A percentile compares a stretch with the other conserved stretches of the same genome.
Evolutionary conservation across 495 filamentous ascomycete genomes (phyloP).

Genomic region (Xylaria venustula): DNA sequence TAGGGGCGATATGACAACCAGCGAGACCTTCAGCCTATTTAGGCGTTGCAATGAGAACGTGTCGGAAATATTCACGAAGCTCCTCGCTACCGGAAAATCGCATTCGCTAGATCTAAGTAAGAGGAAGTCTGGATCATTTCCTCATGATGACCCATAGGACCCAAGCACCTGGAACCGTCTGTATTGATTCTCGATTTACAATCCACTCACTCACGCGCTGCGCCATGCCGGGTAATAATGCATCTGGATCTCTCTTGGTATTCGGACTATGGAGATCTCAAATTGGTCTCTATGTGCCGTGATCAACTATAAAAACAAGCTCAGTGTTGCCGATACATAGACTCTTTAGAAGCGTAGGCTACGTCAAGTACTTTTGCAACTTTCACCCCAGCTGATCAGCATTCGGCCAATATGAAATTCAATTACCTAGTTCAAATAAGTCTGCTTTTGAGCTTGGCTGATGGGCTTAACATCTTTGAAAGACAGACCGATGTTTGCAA

Average conservation of each 20-base stretch:
- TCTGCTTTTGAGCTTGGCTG: neutral
- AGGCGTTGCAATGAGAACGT: neutral
- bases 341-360: neutral
- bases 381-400: neutral
- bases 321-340: neutral
- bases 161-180: conserved; percentile 6
- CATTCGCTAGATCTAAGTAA: neutral
- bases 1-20: neutral
- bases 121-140: neutral
- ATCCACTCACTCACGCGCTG: neutral
- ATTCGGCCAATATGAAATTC: neutral
- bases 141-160: neutral
- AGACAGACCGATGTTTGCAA: conserved; percentile 12
- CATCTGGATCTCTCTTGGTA: neutral
- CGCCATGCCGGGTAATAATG: conserved; percentile 4
- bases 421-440: neutral
- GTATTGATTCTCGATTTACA: neutral
- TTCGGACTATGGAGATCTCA: neutral
- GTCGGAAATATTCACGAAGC: neutral
- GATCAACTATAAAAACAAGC: neutral
- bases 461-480: conserved; percentile 5
- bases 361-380: neutral
- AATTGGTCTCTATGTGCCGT: neutral
- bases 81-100: neutral
- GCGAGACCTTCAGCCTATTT: conserved; percentile 6